Evolutionary conservation across 1,284 basidiomycete genomes (phyloP), one percentile per base, ranked within the genome.

Genomic region (Naganishia sp.): DNA sequence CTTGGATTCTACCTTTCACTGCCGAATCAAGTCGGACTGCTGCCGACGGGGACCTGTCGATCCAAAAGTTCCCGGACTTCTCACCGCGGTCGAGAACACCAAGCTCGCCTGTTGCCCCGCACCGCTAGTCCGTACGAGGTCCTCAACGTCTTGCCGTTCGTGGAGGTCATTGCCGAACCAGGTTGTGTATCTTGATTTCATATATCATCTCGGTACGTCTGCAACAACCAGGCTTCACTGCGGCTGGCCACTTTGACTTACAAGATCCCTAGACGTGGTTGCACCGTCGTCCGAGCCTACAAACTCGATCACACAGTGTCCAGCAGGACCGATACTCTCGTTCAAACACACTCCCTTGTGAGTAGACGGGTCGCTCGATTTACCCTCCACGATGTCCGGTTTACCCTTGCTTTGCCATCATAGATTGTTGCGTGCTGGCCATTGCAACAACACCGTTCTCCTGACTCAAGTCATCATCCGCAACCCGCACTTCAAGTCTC

Each of bases 151-250:
- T 42, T 42, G 53, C 10, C 36, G 18, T 23, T 21, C 53, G 28
- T 42, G 15, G 25, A 42, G 36, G 33, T 15, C 36, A 55, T 16
- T 55, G 31, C 11, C 11, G 53, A 13, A 15, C 18, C 21, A 23
- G 31, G 13, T 18, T 55, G 18, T 1, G 21, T 23, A 33, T 45
- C 43, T 57, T 31, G 45, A 45, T 57, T 28, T 57, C 43, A 57
- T 57, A 57, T 57, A 57, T 45, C 55, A 43, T 21, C 46, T 15
- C 23, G n/a, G 55, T 57, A 57, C 25, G 55, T 45, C 15, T 13
- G n/a, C 55, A 42, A 16, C 21, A 21, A 7, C 10, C 21, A 13
- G 21, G 5, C 21, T 15, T 49, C 25, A 21, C 21, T 25, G 21
- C 21, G 5, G 6, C 7, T 49, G 9, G 7, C 36, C 16, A 13